Conservation (phyloP, 257 asterid species). For the Solanum boliviense region DNA sequence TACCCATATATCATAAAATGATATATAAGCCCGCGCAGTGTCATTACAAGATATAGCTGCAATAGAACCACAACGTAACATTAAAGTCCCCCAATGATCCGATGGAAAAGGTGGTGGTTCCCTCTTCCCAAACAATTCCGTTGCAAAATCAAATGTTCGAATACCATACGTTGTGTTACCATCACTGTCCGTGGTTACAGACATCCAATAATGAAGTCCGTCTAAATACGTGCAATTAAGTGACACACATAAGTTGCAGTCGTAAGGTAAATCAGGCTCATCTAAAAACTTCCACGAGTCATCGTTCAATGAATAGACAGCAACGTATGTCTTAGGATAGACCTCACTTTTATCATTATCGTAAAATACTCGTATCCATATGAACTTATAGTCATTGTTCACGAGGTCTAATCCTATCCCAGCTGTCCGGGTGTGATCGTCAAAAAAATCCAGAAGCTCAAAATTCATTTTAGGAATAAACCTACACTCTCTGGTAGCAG, state of each 20-base stretch:
- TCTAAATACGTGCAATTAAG: neutral
- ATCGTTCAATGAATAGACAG: neutral
- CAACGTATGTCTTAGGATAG: neutral
- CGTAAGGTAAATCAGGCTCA: neutral
- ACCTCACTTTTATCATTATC: neutral
- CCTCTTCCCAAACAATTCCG: neutral
- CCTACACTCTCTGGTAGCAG: neutral
- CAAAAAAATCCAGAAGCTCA: neutral
- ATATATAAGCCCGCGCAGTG: neutral
- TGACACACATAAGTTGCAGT: neutral
- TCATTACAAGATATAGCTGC: neutral
- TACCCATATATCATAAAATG: neutral
- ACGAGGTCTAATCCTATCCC: neutral
- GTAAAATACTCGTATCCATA: neutral
- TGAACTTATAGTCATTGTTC: neutral
- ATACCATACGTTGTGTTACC: neutral
- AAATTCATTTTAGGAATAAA: neutral
- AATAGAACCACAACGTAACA: neutral
- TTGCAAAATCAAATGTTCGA: neutral
- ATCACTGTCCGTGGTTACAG: neutral
- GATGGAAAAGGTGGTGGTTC: neutral
- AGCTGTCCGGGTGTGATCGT: neutral
- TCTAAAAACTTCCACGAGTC: neutral
- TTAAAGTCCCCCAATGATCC: neutral
- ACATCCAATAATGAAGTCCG: neutral